Base-by-base conservation (phyloP, 2,329 filamentous ascomycete genomes). In the Tolypocladium sp. region DNA sequence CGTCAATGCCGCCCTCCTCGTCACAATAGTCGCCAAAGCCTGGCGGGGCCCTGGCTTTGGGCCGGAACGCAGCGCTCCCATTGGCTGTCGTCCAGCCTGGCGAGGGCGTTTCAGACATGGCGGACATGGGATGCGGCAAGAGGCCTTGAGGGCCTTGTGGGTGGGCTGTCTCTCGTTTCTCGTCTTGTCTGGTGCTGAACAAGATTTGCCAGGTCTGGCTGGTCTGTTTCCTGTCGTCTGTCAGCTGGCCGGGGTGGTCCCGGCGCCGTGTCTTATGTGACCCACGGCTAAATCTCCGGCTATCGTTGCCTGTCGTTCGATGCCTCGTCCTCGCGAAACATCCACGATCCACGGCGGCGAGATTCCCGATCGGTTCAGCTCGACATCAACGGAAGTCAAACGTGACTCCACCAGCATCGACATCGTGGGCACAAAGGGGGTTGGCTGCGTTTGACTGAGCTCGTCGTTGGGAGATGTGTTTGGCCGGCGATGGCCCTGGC, bases 41-140 rank as follows among this genome's bases (percentile, higher is more conserved):
- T 15, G 46, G 46, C 30, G 27, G 35, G 56, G 30, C 40, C 10
- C 38, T 6, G 30, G 27, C n/a, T n/a, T 13, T 40, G 51, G 46
- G 25, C 55, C 55, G 57, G 42, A 42, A 61, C 58, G 53, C 33
- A 53, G 33, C 38, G 13, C 17, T 41, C 37, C 46, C 57, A 61
- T 62, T 61, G 61, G 61, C 59, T 55, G 44, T 7, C n/a, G 25
- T 22, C 22, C 35, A 35, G 33, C 46, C 54, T n/a, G 30, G 27
- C 51, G 53, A 52, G 40, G 30, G 9, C 44, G 57, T 59, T 61
- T 61, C 57, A 59, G 27, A 22, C 41, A 53, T 42, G 53, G 42
- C 56, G 42, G 57, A 38, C 46, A 25, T 20, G 33, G 49, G 20
- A 33, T 3, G 41, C 57, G 17, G 17, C 22, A 25, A 55, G 55